A percentile compares a stretch with the other conserved stretches of the same genome.
Conservation (phyloP, 805 yeast species). For the Cyberlindnera misumaiensis region DNA sequence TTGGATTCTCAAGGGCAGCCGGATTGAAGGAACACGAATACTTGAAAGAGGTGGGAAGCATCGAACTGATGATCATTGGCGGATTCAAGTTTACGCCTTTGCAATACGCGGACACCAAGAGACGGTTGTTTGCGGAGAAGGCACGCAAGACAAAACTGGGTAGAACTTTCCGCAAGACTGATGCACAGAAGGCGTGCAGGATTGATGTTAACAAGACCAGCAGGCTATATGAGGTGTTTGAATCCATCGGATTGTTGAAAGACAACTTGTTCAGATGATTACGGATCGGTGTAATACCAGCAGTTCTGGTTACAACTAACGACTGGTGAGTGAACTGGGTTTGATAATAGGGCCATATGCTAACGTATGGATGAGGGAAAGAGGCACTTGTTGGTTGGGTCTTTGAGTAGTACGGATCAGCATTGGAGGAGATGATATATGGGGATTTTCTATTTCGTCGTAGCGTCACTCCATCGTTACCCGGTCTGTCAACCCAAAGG, state of each 20-base stretch:
- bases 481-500: no score
- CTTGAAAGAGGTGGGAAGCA: constrained; percentile 4
- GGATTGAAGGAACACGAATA: constrained; percentile 6
- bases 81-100: constrained; percentile 18
- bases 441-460: no score
- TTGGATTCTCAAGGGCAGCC: constrained; percentile 7
- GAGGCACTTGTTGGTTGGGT: no score
- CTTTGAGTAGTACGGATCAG: no score
- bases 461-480: no score
- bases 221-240: constrained; percentile 82
- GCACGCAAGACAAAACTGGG: constrained; percentile 65
- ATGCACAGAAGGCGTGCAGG: constrained; percentile 95
- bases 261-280: constrained; percentile 46
- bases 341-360: no score
- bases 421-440: no score
- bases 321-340: no score
- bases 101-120: constrained; percentile 50
- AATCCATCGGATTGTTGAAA: constrained; percentile 86
- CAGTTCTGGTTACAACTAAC: no score
- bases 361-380: no score
- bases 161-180: constrained; percentile 88
- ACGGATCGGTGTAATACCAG: no score
- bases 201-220: constrained; percentile 96
- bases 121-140: constrained; percentile 84
- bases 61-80: constrained; percentile 11